These are phyloP conservation scores for Stevia rebaudiana DNA, from an alignment of 140 eudicot genomes.

Conservation along the genomic window DNA sequence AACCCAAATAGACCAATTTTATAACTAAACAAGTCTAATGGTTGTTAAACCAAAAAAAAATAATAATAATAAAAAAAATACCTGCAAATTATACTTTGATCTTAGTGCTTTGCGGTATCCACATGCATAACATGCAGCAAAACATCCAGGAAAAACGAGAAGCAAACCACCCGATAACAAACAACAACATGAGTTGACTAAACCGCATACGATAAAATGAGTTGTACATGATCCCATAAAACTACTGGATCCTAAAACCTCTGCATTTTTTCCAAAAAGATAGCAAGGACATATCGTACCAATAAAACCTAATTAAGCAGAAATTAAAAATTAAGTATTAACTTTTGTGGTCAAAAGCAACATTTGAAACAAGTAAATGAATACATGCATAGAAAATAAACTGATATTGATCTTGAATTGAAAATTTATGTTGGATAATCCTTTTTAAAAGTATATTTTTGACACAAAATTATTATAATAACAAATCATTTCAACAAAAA, in stretches of 20 bases:
- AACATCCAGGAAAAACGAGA: conserved; percentile 76
- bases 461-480: background rate
- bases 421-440: background rate
- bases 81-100: conserved; percentile 68
- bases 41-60: background rate
- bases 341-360: conserved; percentile 7
- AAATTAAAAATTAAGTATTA: conserved; percentile 1
- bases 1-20: too few species aligned
- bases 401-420: background rate
- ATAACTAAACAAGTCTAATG: background rate
- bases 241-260: conserved; percentile 68
- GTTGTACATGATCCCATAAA: conserved; percentile 69
- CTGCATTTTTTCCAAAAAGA: conserved; percentile 83
- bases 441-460: background rate
- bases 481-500: background rate
- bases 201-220: conserved; percentile 65
- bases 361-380: background rate
- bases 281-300: conserved; percentile 78
- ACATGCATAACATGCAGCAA: conserved; percentile 81
- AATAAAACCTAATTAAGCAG: conserved; percentile 37
- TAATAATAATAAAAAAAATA: conserved; percentile 12
- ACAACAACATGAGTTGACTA: conserved; percentile 66
- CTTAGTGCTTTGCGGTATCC: conserved; percentile 67
- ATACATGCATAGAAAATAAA: background rate
- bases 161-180: conserved; percentile 58